Conservation (phyloP, 805 yeast species). For the Candida broadrunensis region DNA sequence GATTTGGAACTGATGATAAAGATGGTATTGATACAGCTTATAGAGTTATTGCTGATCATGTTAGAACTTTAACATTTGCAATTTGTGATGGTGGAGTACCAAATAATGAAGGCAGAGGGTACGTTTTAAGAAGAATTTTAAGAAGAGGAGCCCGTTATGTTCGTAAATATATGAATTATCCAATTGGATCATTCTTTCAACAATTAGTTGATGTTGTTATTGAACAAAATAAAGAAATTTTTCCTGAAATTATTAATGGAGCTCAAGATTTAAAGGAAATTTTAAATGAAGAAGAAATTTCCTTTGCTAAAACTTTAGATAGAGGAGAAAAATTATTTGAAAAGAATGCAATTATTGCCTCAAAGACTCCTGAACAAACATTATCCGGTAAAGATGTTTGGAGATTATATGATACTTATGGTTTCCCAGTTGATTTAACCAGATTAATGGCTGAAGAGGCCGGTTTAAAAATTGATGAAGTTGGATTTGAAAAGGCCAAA, state of each 20-base stretch:
- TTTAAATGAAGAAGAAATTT: constrained; percentile 91
- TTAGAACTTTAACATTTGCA: constrained; percentile 94
- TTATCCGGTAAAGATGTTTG: constrained; percentile 94
- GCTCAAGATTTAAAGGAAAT: constrained; percentile 80
- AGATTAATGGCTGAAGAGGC: constrained; percentile 99
- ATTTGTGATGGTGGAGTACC: constrained; percentile 99
- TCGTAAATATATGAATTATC: constrained; percentile 93
- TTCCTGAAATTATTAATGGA: constrained; percentile 85
- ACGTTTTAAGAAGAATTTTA: constrained; percentile 92
- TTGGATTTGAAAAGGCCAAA: constrained; percentile 87
- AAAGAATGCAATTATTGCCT: constrained; percentile 83
- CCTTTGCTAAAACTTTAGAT: constrained; percentile 92
- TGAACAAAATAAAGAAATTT: constrained; percentile 79
- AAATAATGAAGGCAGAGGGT: constrained; percentile 98
- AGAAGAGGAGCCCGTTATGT: constrained; percentile 98
- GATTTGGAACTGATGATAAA: constrained; percentile 85
- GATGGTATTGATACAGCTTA: constrained; percentile 98
- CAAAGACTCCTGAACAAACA: constrained; percentile 68
- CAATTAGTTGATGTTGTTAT: constrained; percentile 89
- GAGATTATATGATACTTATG: constrained; percentile 97
- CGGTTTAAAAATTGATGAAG: constrained; percentile 87
- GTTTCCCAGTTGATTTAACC: constrained; percentile 98
- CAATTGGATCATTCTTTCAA: constrained; percentile 91
- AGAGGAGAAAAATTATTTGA: constrained; percentile 97
- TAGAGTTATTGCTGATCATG: constrained; percentile 97